phyloP scores from a whole-genome alignment of 179 eudicot species.

The Spergularia azorica region DNA sequence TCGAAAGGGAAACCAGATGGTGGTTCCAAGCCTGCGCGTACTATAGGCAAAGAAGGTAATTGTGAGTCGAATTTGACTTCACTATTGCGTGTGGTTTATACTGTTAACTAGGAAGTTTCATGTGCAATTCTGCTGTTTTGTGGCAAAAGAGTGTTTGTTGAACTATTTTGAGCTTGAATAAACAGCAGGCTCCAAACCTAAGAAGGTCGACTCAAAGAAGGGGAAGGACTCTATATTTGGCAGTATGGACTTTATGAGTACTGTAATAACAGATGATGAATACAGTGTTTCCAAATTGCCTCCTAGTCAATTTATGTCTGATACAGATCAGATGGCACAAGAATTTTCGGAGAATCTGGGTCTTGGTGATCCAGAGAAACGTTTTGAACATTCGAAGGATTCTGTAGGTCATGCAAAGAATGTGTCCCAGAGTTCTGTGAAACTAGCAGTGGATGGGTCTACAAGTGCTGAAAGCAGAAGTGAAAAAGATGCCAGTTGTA shows the following conservation, averaged over 20 bases:
- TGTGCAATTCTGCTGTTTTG: background rate
- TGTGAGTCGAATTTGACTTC: background rate
- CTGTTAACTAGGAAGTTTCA: background rate
- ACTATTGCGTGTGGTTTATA: background rate
- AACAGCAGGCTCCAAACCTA: slow-evolving; percentile 52
- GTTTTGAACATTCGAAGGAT: slow-evolving; percentile 21
- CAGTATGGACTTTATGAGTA: slow-evolving; percentile 60
- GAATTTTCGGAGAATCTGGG: slow-evolving; percentile 32
- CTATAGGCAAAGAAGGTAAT: slow-evolving; percentile 30
- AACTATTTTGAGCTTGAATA: slow-evolving; percentile 26
- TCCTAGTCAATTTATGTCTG: slow-evolving; percentile 18
- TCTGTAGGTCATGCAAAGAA: slow-evolving; percentile 24
- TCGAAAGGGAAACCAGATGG: slow-evolving; percentile 25
- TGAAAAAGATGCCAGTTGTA: slow-evolving; percentile 25
- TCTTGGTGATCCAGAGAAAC: slow-evolving; percentile 25
- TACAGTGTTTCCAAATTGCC: slow-evolving; percentile 54
- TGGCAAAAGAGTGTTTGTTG: slow-evolving; percentile 11
- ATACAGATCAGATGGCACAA: slow-evolving; percentile 31
- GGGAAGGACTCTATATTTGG: slow-evolving; percentile 38
- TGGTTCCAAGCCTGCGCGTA: slow-evolving; percentile 25
- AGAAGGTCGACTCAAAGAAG: slow-evolving; percentile 36
- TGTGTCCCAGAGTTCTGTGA: slow-evolving; percentile 22
- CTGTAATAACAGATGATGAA: slow-evolving; percentile 68
- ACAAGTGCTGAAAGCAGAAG: slow-evolving; percentile 18
- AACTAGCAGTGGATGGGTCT: slow-evolving; percentile 22